Percentiles rank a stretch among this genome's conserved stretches.
Conservation (phyloP, 2,329 filamentous ascomycete species). For the Colletotrichum sp. region DNA sequence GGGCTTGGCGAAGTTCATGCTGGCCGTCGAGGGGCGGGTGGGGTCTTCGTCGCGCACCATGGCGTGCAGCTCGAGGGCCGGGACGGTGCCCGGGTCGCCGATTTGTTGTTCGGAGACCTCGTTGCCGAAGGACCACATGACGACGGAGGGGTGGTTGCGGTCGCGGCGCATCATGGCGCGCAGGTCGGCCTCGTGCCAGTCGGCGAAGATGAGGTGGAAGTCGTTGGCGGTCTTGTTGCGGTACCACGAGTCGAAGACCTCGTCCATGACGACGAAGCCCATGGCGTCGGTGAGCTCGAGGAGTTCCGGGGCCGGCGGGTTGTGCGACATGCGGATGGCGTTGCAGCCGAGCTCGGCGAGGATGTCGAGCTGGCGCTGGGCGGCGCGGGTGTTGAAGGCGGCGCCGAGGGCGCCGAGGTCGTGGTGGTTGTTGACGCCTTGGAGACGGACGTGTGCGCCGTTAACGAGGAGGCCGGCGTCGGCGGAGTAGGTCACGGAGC, state of each 20-base stretch:
- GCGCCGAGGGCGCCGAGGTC: conserved; percentile 55
- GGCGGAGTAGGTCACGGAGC: conserved; percentile 42
- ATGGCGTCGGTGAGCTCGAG: conserved; percentile 54
- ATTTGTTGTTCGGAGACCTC: conserved; percentile 54
- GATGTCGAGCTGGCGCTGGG: conserved; percentile 53
- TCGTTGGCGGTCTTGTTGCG: conserved; percentile 51
- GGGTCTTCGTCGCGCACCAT: conserved; percentile 52
- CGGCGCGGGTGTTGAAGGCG: conserved; percentile 55
- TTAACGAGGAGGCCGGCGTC: conserved; percentile 52
- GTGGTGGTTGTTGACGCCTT: conserved; percentile 57
- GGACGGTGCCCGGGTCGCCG: conserved; percentile 32
- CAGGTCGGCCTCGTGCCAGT: conserved; percentile 60
- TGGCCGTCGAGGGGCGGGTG: conserved; percentile 48
- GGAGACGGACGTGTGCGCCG: conserved; percentile 45
- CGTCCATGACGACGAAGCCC: conserved; percentile 57
- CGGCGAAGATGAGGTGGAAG: conserved; percentile 55
- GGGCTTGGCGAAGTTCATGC: conserved; percentile 51
- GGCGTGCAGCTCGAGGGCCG: conserved; percentile 40
- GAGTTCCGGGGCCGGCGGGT: conserved; percentile 56
- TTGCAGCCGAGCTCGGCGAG: conserved; percentile 56
- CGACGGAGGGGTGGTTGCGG: conserved; percentile 58
- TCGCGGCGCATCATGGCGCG: conserved; percentile 58
- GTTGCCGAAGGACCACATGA: conserved; percentile 60
- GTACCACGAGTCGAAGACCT: conserved; percentile 60
- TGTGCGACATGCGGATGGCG: conserved; percentile 56